phyloP scores from a whole-genome alignment of 2,329 filamentous ascomycete species.

The Monilinia polystroma region DNA sequence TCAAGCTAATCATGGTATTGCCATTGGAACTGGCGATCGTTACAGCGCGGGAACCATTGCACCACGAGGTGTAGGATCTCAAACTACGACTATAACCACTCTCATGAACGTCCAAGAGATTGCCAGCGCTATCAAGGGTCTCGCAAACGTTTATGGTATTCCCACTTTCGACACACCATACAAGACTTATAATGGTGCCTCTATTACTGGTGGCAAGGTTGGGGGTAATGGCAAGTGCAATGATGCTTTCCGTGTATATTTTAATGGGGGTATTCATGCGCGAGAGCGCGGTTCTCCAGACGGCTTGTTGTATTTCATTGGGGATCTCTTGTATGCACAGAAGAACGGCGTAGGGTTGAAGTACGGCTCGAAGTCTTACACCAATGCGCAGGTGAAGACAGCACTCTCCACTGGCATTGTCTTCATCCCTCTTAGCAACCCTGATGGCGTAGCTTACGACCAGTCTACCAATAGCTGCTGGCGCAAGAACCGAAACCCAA shows the following conservation, averaged over 20 bases:
- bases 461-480: conserved; percentile 52
- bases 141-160: conserved; percentile 45
- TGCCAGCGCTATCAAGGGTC: conserved; percentile 44
- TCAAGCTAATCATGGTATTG: conserved; percentile 32
- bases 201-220: conserved; percentile 45
- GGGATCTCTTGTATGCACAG: conserved; percentile 55
- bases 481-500: conserved; percentile 56
- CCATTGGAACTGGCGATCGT: conserved; percentile 47
- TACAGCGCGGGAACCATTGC: conserved; percentile 44
- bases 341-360: conserved; percentile 49
- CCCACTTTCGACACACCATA: conserved; percentile 45
- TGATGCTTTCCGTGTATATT: conserved; percentile 49
- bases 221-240: conserved; percentile 46
- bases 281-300: conserved; percentile 59
- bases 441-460: conserved; percentile 53
- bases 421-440: conserved; percentile 53
- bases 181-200: conserved; percentile 46
- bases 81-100: conserved; percentile 42
- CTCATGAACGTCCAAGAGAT: conserved; percentile 47
- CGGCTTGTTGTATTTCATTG: conserved; percentile 56
- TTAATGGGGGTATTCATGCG: conserved; percentile 56
- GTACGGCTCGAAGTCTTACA: conserved; percentile 54
- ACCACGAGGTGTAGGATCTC: conserved; percentile 46
- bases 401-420: conserved; percentile 55
- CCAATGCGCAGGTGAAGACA: conserved; percentile 51